Evolutionary conservation across 169 alveolate species (phyloP).

Genomic region (Eimeria tenella): DNA sequence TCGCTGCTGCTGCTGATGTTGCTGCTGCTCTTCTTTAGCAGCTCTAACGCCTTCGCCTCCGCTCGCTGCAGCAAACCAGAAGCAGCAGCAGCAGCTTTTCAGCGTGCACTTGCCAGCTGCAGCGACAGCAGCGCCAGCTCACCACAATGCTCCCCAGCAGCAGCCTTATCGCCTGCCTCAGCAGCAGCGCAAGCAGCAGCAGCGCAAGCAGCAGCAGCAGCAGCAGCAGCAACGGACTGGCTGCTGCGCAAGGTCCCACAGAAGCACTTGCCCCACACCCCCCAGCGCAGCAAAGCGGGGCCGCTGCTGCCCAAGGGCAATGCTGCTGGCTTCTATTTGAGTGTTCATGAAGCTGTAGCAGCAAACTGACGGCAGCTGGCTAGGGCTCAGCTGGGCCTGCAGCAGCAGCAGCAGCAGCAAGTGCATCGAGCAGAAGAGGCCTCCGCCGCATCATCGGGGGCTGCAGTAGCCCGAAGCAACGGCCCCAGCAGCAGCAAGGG

Average conservation of each 20-base stretch:
- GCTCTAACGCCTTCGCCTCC: constrained; percentile 51
- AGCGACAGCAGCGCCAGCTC: background rate
- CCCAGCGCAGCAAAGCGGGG: constrained; percentile 36
- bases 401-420: background rate
- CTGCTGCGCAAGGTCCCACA: constrained; percentile 54
- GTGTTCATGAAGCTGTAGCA: constrained; percentile 53
- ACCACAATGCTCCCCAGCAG: background rate
- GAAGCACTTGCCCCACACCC: constrained; percentile 57
- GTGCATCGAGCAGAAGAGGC: background rate
- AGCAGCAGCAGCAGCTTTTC: background rate
- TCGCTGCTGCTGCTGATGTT: constrained; percentile 14
- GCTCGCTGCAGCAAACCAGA: background rate
- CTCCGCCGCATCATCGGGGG: background rate
- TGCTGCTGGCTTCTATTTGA: background rate
- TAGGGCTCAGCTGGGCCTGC: constrained; percentile 46
- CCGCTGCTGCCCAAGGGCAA: constrained; percentile 23
- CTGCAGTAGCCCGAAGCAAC: background rate
- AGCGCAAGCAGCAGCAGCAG: constrained; percentile 29
- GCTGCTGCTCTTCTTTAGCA: background rate
- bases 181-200: background rate
- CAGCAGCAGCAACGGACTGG: constrained; percentile 27
- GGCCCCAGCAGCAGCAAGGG: too few species aligned
- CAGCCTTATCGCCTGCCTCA: background rate
- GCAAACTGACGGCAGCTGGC: constrained; percentile 51
- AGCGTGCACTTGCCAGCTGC: background rate